These are phyloP conservation scores for Leccinellum rugosiceps DNA, from an alignment of 768 basidiomycete genomes.

Conservation along the genomic window DNA sequence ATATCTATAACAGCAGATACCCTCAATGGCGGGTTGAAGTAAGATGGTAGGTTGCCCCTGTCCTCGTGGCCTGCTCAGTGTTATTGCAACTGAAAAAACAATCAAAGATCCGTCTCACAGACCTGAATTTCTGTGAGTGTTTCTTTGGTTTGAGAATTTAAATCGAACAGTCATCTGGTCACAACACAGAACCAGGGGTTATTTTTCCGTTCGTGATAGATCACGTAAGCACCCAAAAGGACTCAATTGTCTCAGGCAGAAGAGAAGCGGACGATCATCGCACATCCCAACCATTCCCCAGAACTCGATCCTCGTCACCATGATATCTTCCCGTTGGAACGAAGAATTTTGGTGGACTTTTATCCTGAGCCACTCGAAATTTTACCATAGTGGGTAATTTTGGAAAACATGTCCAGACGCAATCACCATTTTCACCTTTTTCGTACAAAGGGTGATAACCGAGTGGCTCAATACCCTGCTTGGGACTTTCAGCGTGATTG, in stretches of 20 bases:
- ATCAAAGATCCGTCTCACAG: background rate
- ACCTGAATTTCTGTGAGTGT: background rate
- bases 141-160: too few species aligned
- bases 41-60: background rate
- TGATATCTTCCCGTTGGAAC: background rate
- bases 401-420: slow-evolving; percentile 15
- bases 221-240: slow-evolving; percentile 9
- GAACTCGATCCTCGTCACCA: background rate
- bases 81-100: background rate
- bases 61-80: background rate
- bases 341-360: background rate
- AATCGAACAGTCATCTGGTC: too few species aligned
- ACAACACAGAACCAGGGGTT: background rate
- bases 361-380: slow-evolving; percentile 11
- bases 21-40: too few species aligned
- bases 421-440: slow-evolving; percentile 21
- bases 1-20: too few species aligned
- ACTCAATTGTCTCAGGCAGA: slow-evolving; percentile 3
- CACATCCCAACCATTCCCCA: background rate
- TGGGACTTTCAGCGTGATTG: slow-evolving; percentile 19
- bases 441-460: slow-evolving; percentile 10
- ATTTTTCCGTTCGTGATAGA: background rate
- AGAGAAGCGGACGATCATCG: slow-evolving; percentile 1
- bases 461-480: slow-evolving; percentile 24
- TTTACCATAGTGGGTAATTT: slow-evolving; percentile 9